These are phyloP conservation scores for Xylona heveae DNA, from an alignment of 495 filamentous ascomycete genomes.

Conservation along the genomic window DNA sequence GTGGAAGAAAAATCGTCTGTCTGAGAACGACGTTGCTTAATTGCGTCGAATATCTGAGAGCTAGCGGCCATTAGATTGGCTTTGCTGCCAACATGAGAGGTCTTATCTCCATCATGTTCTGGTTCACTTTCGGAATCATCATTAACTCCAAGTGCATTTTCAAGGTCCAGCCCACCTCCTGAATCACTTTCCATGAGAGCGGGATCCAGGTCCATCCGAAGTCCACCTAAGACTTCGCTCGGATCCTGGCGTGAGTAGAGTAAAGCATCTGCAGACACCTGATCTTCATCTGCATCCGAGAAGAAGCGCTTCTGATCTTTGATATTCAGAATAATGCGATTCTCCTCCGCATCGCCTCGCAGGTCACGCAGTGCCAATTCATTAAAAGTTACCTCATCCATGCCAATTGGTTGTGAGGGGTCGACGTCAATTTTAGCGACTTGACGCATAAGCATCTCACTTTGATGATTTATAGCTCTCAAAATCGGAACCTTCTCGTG, in stretches of 20 bases:
- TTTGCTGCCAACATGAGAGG: slow-evolving; percentile 34
- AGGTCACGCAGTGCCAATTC: slow-evolving; percentile 67
- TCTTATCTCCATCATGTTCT: slow-evolving; percentile 35
- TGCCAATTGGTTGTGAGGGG: slow-evolving; percentile 34
- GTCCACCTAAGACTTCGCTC: slow-evolving; percentile 33
- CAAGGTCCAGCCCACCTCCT: slow-evolving; percentile 30
- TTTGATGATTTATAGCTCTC: slow-evolving; percentile 64
- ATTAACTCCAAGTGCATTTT: slow-evolving; percentile 33
- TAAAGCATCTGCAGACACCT: slow-evolving; percentile 30
- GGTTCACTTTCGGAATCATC: slow-evolving; percentile 36
- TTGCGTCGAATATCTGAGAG: slow-evolving; percentile 31
- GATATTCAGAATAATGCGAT: slow-evolving; percentile 65
- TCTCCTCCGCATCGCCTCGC: slow-evolving; percentile 45
- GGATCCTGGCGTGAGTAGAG: slow-evolving; percentile 47
- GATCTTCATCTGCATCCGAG: slow-evolving; percentile 31
- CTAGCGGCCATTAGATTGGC: slow-evolving; percentile 30
- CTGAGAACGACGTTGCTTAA: slow-evolving; percentile 31
- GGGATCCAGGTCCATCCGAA: slow-evolving; percentile 37
- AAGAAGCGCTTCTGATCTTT: slow-evolving; percentile 71
- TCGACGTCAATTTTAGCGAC: slow-evolving; percentile 58
- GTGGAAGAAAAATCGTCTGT: slow-evolving; percentile 18
- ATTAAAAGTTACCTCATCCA: slow-evolving; percentile 56
- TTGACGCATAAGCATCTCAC: slow-evolving; percentile 75
- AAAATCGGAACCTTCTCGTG: slow-evolving; percentile 59
- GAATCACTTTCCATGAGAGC: slow-evolving; percentile 21